Evolutionary conservation across 352 stramenopile species (phyloP).

Genomic region (Phytophthora litchii): DNA sequence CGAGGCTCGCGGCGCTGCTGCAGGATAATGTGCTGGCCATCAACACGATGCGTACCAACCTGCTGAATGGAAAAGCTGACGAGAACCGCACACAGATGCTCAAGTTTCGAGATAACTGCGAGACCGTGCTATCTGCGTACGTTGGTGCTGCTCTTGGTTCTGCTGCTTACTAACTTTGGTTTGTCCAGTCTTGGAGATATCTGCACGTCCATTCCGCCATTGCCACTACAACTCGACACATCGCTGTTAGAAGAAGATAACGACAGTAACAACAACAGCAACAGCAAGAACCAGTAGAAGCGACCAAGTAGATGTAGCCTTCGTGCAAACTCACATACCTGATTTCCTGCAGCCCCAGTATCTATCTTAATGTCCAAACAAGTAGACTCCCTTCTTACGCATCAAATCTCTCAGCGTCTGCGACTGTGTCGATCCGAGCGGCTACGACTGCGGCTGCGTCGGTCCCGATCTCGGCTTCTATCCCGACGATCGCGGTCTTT

Average conservation of each 20-base stretch:
- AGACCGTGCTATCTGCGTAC: constrained; percentile 62
- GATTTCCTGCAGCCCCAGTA: constrained; percentile 1
- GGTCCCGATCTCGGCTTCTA: constrained; percentile 23
- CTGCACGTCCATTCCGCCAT: constrained; percentile 65
- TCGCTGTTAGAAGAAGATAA: constrained; percentile 56
- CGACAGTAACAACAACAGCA: constrained; percentile 15
- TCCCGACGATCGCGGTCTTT: constrained; percentile 10
- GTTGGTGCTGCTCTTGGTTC: constrained; percentile 23
- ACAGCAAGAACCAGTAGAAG: constrained; percentile 20
- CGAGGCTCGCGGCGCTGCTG: constrained; percentile 56
- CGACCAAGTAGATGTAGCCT: constrained; percentile 8
- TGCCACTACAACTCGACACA: constrained; percentile 71
- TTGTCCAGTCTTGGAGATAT: constrained; percentile 55
- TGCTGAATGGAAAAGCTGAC: constrained; percentile 59
- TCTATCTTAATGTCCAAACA: constrained; percentile 27
- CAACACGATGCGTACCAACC: constrained; percentile 73
- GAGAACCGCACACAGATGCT: constrained; percentile 62
- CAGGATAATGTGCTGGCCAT: constrained; percentile 73
- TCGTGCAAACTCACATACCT: constrained; percentile 25
- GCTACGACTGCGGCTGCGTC: constrained; percentile 15
- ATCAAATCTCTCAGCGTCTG: constrained; percentile 15
- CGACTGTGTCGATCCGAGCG: constrained; percentile 35
- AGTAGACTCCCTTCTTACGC: constrained; percentile 5
- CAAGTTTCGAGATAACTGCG: constrained; percentile 75
- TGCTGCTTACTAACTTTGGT: constrained; percentile 5